Conservation (phyloP, 2,329 filamentous ascomycete genomes). For the Lachnellula hyalina region DNA sequence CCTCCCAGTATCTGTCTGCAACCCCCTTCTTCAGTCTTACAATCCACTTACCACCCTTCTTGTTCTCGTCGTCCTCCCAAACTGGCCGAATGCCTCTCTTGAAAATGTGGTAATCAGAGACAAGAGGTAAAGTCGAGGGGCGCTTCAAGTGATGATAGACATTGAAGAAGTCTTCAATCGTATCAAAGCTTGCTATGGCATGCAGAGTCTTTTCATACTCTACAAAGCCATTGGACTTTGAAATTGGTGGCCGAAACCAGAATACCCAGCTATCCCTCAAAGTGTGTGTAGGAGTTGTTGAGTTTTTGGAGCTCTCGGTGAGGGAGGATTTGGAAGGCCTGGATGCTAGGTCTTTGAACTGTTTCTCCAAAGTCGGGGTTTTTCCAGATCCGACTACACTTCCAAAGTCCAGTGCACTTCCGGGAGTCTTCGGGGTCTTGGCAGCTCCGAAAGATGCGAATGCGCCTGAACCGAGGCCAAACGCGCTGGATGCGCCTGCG, state of each 20-base stretch:
- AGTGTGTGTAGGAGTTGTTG: slow-evolving; percentile 46
- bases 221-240: slow-evolving; percentile 79
- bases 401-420: slow-evolving; percentile 73
- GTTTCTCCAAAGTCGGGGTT: slow-evolving; percentile 58
- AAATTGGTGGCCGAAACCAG: slow-evolving; percentile 95
- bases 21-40: slow-evolving; percentile 96
- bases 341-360: slow-evolving; percentile 43
- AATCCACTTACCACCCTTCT: slow-evolving; percentile 95
- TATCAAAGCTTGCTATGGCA: slow-evolving; percentile 73
- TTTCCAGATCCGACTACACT: slow-evolving; percentile 48
- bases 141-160: slow-evolving; percentile 86
- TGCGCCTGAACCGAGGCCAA: slow-evolving; percentile 88
- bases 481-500: slow-evolving; percentile 75
- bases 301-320: slow-evolving; percentile 12
- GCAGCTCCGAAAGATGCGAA: slow-evolving; percentile 90
- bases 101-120: slow-evolving; percentile 98
- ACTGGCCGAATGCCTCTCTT: slow-evolving; percentile 94
- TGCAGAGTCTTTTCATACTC: slow-evolving; percentile 98
- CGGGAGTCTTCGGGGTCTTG: slow-evolving; percentile 83
- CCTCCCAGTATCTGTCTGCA: slow-evolving; percentile 94
- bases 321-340: slow-evolving; percentile 22
- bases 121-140: slow-evolving; percentile 79
- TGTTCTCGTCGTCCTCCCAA: slow-evolving; percentile 98
- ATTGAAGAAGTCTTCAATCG: slow-evolving; percentile 85
- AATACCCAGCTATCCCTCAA: slow-evolving; percentile 90